A percentile compares a stretch with the other conserved stretches of the same genome.
Evolutionary conservation across 2,329 filamentous ascomycete species (phyloP).

Genomic region (Diatrype stigma): DNA sequence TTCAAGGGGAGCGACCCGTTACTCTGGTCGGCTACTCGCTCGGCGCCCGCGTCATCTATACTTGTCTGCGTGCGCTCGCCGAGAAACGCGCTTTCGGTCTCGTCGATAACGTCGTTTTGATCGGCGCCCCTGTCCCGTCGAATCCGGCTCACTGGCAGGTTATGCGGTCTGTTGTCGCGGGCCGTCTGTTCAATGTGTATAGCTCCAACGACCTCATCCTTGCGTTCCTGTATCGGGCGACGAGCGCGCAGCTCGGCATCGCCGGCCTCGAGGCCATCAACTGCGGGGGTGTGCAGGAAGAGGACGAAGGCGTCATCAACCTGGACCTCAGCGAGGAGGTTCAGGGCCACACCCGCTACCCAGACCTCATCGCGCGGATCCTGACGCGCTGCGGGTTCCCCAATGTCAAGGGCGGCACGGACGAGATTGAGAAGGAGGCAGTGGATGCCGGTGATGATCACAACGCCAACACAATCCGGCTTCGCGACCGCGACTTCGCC

Average conservation of each 20-base stretch:
- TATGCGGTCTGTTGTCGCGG: conserved; percentile 73
- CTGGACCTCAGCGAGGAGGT: conserved; percentile 50
- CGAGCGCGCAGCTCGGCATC: conserved; percentile 76
- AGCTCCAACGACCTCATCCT: conserved; percentile 85
- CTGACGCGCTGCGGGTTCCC: conserved; percentile 49
- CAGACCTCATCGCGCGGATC: conserved; percentile 47
- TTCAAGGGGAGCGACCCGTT: conserved; percentile 65
- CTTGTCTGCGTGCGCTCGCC: conserved; percentile 60
- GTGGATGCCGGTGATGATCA: no score
- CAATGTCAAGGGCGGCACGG: conserved; percentile 38
- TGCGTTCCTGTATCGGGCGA: conserved; percentile 81
- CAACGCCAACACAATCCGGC: conserved; percentile 25
- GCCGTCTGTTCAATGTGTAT: conserved; percentile 82
- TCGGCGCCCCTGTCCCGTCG: conserved; percentile 76
- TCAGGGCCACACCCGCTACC: conserved; percentile 49
- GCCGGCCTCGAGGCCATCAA: conserved; percentile 73
- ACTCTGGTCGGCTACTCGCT: conserved; percentile 65
- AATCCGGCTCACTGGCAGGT: conserved; percentile 68
- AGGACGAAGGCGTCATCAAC: conserved; percentile 52
- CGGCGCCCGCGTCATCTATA: conserved; percentile 64
- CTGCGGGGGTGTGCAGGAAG: conserved; percentile 46
- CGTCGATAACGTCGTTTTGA: conserved; percentile 60
- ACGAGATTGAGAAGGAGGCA: conserved; percentile 48
- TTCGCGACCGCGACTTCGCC: conserved; percentile 27
- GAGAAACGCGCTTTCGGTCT: conserved; percentile 65